Percentiles rank a stretch among this genome's conserved stretches.
These are phyloP conservation scores for Microsporum audouinii DNA, from an alignment of 2,329 filamentous ascomycete genomes.

Conservation along the genomic window DNA sequence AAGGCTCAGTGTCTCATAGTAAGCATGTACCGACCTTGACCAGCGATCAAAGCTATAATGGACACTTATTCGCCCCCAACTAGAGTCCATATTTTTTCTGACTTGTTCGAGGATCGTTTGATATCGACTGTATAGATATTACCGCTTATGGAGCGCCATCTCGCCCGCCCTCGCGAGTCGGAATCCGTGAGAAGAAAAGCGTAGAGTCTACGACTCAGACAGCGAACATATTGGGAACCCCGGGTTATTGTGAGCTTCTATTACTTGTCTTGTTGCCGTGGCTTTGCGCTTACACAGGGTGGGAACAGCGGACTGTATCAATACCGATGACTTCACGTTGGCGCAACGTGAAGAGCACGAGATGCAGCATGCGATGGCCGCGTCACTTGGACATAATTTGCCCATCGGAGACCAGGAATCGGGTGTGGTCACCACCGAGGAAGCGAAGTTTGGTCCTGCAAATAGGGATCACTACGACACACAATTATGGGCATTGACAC, in stretches of 20 bases:
- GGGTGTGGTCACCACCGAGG: slow-evolving; percentile 36
- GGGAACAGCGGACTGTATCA: not conserved
- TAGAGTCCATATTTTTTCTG: not conserved
- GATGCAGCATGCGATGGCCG: slow-evolving; percentile 36
- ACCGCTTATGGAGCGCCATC: slow-evolving; percentile 29
- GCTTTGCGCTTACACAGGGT: not conserved
- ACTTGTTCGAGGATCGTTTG: slow-evolving; percentile 11
- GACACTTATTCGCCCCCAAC: not conserved
- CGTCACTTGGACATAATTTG: slow-evolving; percentile 33
- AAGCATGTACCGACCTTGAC: not conserved
- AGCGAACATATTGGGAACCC: not conserved
- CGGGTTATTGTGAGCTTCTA: not conserved
- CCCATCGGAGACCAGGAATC: slow-evolving; percentile 38
- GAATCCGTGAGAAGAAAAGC: slow-evolving; percentile 17
- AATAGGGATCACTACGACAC: slow-evolving; percentile 45
- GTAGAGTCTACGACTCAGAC: not conserved
- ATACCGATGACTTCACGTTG: slow-evolving; percentile 20
- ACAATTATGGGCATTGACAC: slow-evolving; percentile 45
- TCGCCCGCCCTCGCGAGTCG: slow-evolving; percentile 37
- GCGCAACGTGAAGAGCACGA: slow-evolving; percentile 36
- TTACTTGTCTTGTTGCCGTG: not conserved
- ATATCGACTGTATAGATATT: slow-evolving; percentile 18
- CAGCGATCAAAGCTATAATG: not conserved
- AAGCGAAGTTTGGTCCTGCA: slow-evolving; percentile 42
- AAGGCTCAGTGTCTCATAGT: slow-evolving; percentile 5